Conservation (phyloP, 2,329 filamentous ascomycete genomes). For the Alternaria hordeiaustralica region DNA sequence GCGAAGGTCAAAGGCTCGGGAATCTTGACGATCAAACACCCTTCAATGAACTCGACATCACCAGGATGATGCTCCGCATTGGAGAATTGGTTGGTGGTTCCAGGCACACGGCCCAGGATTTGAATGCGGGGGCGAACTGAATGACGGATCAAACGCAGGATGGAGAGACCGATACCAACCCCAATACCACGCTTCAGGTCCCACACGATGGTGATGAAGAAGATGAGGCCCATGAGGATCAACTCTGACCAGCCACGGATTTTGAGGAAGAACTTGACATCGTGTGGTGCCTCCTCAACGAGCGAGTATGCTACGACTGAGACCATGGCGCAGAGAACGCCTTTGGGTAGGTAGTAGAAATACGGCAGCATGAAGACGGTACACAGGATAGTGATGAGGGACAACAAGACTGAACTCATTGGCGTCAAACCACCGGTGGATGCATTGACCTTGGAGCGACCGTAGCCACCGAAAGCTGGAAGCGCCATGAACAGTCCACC, state of each 20-base stretch:
- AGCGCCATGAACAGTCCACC: conserved; percentile 91
- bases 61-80: conserved; percentile 79
- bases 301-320: conserved; percentile 93
- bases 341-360: conserved; percentile 97
- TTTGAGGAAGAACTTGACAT: conserved; percentile 85
- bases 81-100: conserved; percentile 77
- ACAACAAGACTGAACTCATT: conserved; percentile 90
- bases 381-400: conserved; percentile 79
- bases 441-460: conserved; percentile 92
- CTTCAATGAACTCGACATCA: conserved; percentile 85
- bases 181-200: conserved; percentile 93
- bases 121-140: conserved; percentile 92
- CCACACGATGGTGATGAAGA: conserved; percentile 91
- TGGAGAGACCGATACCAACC: conserved; percentile 87
- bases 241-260: conserved; percentile 89
- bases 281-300: conserved; percentile 92
- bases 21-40: conserved; percentile 95
- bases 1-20: conserved; percentile 96
- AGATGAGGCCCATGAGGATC: conserved; percentile 86
- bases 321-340: conserved; percentile 91
- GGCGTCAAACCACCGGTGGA: conserved; percentile 90
- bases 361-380: conserved; percentile 85
- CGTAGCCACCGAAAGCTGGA: conserved; percentile 95
- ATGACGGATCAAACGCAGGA: conserved; percentile 88
- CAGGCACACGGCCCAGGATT: conserved; percentile 88